Percentiles rank a stretch among this genome's conserved stretches.
phyloP scores from a whole-genome alignment of 768 basidiomycete species.

The Rhodotorula diobovata region DNA sequence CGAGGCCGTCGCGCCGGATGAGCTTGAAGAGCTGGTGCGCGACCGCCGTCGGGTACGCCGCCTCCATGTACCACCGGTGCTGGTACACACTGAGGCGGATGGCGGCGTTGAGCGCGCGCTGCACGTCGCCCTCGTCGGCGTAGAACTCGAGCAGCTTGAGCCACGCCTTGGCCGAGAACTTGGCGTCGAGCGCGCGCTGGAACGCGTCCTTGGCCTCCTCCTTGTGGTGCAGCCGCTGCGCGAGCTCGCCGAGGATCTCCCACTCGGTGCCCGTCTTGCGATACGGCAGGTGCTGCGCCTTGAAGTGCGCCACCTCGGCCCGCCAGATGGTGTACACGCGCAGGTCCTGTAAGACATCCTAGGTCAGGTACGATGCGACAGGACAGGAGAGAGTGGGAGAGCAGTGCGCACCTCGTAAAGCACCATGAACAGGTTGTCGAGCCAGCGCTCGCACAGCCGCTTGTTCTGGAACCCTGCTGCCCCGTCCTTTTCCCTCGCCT shows the following conservation, averaged over 20 bases:
- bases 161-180: conserved; percentile 90
- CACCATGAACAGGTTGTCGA: conserved; percentile 97
- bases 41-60: conserved; percentile 57
- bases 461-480: conserved; percentile 73
- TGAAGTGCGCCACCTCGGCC: conserved; percentile 97
- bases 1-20: conserved; percentile 84
- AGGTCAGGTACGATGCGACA: neutral
- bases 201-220: conserved; percentile 97
- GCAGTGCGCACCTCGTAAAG: conserved; percentile 74
- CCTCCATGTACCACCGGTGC: conserved; percentile 74
- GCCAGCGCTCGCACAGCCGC: conserved; percentile 92
- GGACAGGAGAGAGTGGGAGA: neutral
- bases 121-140: conserved; percentile 92
- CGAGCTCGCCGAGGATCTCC: conserved; percentile 96
- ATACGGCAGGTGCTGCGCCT: conserved; percentile 95
- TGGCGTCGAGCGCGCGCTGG: conserved; percentile 83
- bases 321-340: conserved; percentile 99
- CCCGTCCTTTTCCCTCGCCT: conserved; percentile 20
- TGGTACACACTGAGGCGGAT: conserved; percentile 91
- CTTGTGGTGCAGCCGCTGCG: conserved; percentile 87
- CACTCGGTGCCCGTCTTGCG: conserved; percentile 94
- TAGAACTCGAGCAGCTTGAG: conserved; percentile 89
- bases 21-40: conserved; percentile 89
- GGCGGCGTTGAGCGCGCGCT: conserved; percentile 80
- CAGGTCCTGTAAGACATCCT: conserved; percentile 61